Evolutionary conservation across 805 yeast genomes (phyloP), one percentile per base, ranked within the genome.

Genomic region (Candida chilensis): DNA sequence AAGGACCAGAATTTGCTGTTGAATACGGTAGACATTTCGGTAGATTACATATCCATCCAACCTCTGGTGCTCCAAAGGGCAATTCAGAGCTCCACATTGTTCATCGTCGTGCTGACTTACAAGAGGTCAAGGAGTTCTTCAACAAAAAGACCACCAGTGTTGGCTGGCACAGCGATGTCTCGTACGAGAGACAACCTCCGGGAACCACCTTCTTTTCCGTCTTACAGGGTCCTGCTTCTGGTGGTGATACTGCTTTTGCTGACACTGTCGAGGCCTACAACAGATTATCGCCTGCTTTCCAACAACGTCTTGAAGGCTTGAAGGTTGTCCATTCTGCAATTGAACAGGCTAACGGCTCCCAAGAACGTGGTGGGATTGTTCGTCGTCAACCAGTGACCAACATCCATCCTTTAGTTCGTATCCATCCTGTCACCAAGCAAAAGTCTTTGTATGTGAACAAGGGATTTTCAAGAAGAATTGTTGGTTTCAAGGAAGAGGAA

Each of bases 221-320:
- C 33, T 57, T 79, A 28, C 81, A 78, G 34, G 63, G 65, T 20
- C 76, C 75, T 17, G 72, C 67, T 15, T 50, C 74, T 26, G 87
- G 90, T 32, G 92, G 92, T 37, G 92, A 82, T 50, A 82, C 85
- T n/a, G 57, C 78, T 28, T 82, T 79, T 47, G 71, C 83, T n/a
- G 84, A 79, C 45, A 64, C 75, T 17, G 61, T 64, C 22, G 86
- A 78, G 48, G 86, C 85, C 8, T 82, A 77, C 52, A 70, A 76
- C 35, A 60, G 88, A 43, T 62, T 82, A 31, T 79, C 88, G 1
- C 81, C 82, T 16, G 67, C 60, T 17, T 69, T 80, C 59, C 66
- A 75, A 47, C 55, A 71, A 43, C 56, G 77, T 38, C 50, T 81
- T 27, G 60, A 64, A 13, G 79, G 79, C 1, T 64, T 82, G 43